Evolutionary conservation across 208 protist genomes (phyloP), one percentile per base, ranked within the genome.

Genomic region (Acanthamoeba healyi): DNA sequence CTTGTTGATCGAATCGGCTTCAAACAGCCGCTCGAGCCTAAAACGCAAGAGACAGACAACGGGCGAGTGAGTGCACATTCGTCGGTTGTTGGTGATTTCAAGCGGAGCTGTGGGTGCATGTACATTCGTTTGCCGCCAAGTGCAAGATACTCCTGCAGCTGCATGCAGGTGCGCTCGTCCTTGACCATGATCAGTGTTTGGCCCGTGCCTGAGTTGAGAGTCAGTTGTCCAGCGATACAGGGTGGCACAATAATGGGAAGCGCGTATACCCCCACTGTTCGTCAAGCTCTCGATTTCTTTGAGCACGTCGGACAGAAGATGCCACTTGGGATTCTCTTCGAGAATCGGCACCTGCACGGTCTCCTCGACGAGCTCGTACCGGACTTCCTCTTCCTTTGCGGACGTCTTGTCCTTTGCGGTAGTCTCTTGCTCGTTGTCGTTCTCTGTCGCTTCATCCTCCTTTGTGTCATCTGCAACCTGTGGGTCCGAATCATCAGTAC

Each of bases 241-340:
- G n/a, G n/a, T n/a, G n/a, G n/a, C n/a, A n/a, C n/a, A n/a, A n/a
- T n/a, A n/a, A n/a, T n/a, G n/a, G n/a, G n/a, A n/a, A n/a, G n/a
- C n/a, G n/a, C n/a, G n/a, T n/a, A n/a, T n/a, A n/a, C n/a, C n/a
- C n/a, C n/a, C n/a, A n/a, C n/a, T n/a, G n/a, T n/a, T n/a, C n/a
- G n/a, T n/a, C n/a, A n/a, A n/a, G n/a, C n/a, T n/a, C n/a, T 92
- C 61, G n/a, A 92, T 92, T 29, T 92, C 87, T 7, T 77, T 15
- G 29, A 92, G 61, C 38, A 92, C 61, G 6, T 92, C 87, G 19
- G 61, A 49, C 26, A 92, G 61, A 4, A 92, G 42, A 9, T 92
- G 61, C 87, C 87, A 92, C 87, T 92, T 92, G 38, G 87, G 49
- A 34, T 92, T 92, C 36, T 70, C 61, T 29, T 92, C 87, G 36